Evolutionary conservation across 192 early-diverging fungal species (phyloP), one percentile per base, ranked within the genome.

Genomic region (Podila epigama): DNA sequence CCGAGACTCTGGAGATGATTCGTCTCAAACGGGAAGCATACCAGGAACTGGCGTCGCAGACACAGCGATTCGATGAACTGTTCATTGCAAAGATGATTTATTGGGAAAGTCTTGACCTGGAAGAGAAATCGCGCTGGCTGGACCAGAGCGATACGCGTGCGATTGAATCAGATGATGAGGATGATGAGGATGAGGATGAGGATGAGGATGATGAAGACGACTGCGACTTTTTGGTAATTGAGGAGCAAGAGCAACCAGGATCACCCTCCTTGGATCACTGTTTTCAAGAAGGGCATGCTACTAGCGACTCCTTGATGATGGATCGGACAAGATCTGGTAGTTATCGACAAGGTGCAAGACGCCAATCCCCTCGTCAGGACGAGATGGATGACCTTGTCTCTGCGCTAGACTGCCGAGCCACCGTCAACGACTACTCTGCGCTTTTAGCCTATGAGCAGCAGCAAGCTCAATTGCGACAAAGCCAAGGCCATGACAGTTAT

Each of bases 31-130:
- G 59, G 6, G 70, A 75, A 27, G 70, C 70, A 6, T 75, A 66
- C 28, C 63, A 66, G 58, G 70, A 75, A 36, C 59, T 75, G 28
- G 63, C 70, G 11, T 75, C 58, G 0, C 70, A 75, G 50, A 75
- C 70, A 0, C 70, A 75, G 33, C 63, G 70, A 5, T 66, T 51
- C 16, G 64, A 75, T 28, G 70, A 75, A 5, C 22, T 75, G 15
- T 75, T 75, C 51, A 66, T 75, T 12, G 70, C 70, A n/a, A 75
- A 75, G 35, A 75, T 75, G 70, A 75, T 75, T 3, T 48, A 64
- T 28, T 75, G 70, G 70, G 70, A 75, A 42, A 51, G 58, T 9
- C 64, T 75, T 15, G 29, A 56, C 5, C 12, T 36, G 6, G 70
- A 75, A 28, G 70, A 75, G 32, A 66, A 66, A 41, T 57, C 70